Percentiles rank a stretch among this genome's conserved stretches.
phyloP scores from a whole-genome alignment of 1,284 basidiomycete species.

The Ganoderma lingzhi region DNA sequence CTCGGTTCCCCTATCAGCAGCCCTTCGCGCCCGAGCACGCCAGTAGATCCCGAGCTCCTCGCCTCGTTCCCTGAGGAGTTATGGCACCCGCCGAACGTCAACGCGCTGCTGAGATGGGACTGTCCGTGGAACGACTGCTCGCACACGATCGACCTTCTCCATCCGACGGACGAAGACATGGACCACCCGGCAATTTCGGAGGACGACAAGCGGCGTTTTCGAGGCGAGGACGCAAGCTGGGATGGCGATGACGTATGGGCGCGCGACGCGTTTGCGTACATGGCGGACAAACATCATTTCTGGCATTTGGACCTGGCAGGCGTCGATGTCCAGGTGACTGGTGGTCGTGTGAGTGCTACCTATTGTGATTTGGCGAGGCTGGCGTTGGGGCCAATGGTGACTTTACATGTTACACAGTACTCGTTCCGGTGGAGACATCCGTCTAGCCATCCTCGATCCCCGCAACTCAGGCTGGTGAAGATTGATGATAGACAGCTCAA shows the following conservation, averaged over 20 bases:
- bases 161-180: conserved; percentile 33
- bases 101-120: conserved; percentile 34
- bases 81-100: conserved; percentile 29
- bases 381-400: not conserved
- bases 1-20: conserved; percentile 40
- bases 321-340: conserved; percentile 24
- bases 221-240: conserved; percentile 22
- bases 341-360: conserved; percentile 25
- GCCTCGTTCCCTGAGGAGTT: conserved; percentile 34
- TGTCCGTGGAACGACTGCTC: conserved; percentile 36
- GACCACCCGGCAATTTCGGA: conserved; percentile 21
- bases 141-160: conserved; percentile 35
- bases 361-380: not conserved
- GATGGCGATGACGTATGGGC: conserved; percentile 27
- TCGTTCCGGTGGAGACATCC: conserved; percentile 23
- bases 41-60: conserved; percentile 34
- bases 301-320: conserved; percentile 34
- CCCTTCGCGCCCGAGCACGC: conserved; percentile 32
- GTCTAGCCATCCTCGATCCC: conserved; percentile 5
- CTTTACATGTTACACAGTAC: conserved; percentile 4
- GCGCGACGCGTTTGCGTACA: conserved; percentile 28
- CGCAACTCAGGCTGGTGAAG: not conserved
- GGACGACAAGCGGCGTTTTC: conserved; percentile 25
- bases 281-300: conserved; percentile 31
- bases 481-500: not conserved